Conservation (phyloP, 805 yeast genomes). For the Saturnispora bothae region DNA sequence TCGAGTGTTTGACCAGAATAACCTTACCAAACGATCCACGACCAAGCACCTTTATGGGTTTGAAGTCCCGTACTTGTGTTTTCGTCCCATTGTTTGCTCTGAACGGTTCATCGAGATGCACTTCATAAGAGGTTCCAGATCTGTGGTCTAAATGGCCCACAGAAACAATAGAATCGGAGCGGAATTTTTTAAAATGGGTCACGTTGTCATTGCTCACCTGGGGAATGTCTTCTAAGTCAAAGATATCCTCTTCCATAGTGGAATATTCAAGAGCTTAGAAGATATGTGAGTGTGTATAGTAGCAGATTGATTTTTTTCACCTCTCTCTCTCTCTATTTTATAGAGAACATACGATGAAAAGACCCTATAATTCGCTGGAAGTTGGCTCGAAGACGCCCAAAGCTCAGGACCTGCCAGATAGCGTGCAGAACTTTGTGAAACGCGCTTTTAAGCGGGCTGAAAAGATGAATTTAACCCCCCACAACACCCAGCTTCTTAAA, state of each 20-base stretch:
- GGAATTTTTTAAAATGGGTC: conserved; percentile 18
- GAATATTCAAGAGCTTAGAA: not conserved
- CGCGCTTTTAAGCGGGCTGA: conserved; percentile 33
- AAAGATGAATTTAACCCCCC: conserved; percentile 7
- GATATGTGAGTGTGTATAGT: not conserved
- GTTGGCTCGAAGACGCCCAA: no score
- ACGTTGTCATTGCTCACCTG: conserved; percentile 7
- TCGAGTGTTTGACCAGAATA: conserved; percentile 55
- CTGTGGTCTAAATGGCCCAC: conserved; percentile 25
- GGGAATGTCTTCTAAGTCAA: conserved; percentile 2
- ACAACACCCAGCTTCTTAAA: conserved; percentile 28
- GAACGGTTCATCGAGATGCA: conserved; percentile 35
- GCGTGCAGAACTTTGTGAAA: conserved; percentile 5
- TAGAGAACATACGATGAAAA: conserved; percentile 1
- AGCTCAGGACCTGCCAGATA: conserved; percentile 1
- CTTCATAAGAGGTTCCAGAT: conserved; percentile 40
- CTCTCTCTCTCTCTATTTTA: not conserved
- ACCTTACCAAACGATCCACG: conserved; percentile 88
- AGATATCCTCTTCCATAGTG: conserved; percentile 2
- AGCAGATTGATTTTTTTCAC: not conserved
- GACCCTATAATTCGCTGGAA: not conserved
- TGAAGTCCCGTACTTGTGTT: conserved; percentile 44
- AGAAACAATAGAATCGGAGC: conserved; percentile 25
- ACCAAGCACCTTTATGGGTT: conserved; percentile 68
- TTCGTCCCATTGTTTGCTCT: conserved; percentile 13